Base-by-base conservation (phyloP, 441 rosid species). In the Erodium texanum region DNA sequence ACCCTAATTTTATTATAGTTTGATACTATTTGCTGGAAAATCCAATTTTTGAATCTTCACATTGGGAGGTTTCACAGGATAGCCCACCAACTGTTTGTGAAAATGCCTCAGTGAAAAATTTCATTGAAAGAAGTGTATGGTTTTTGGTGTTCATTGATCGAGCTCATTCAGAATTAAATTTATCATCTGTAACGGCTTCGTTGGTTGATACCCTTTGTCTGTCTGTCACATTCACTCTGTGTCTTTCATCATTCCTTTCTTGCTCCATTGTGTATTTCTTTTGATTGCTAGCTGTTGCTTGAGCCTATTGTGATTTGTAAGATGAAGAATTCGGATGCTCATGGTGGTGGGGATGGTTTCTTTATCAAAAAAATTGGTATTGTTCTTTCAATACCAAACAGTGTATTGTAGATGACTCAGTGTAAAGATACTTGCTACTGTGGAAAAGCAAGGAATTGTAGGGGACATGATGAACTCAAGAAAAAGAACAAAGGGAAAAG, bases 51-150 rank as follows among this genome's bases (percentile, higher is more conserved):
- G n/a, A n/a, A n/a, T n/a, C n/a, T n/a, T n/a, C n/a, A n/a, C n/a
- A n/a, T n/a, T n/a, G n/a, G n/a, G n/a, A n/a, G n/a, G n/a, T n/a
- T n/a, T n/a, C n/a, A n/a, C n/a, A n/a, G n/a, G n/a, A n/a, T n/a
- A n/a, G 58, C 58, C 58, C 58, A 50, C 8, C 20, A 50, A 50
- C 58, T 50, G 58, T 50, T 50, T 50, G 58, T 50, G 58, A 50
- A 50, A 50, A 50, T 50, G 58, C 19, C 3, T n/a, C n/a, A n/a
- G n/a, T n/a, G n/a, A n/a, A n/a, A n/a, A n/a, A n/a, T n/a, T n/a
- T n/a, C n/a, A n/a, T 18, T 50, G 58, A 50, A 16, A 7, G 16
- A 50, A 50, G 16, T 50, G 58, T 50, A 19, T n/a, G 58, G 58
- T 6, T 50, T 50, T 50, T 16, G 16, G 16, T n/a, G n/a, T n/a